Evolutionary conservation across 1,284 basidiomycete genomes (phyloP).

Genomic region (Tilletia indica): DNA sequence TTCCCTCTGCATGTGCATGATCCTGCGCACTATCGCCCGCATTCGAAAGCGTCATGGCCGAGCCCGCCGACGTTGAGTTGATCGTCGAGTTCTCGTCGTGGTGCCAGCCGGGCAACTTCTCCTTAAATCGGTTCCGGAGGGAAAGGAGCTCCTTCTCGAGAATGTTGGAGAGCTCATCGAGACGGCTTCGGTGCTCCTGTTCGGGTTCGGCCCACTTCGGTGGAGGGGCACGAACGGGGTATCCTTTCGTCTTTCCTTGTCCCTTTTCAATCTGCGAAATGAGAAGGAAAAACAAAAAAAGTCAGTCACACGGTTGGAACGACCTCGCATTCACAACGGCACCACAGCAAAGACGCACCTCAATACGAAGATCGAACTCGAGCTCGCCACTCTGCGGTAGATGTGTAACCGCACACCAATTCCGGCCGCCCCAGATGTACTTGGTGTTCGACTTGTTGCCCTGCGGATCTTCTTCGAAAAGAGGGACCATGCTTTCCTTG

Average conservation of each 20-base stretch:
- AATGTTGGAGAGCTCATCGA: conserved; percentile 19
- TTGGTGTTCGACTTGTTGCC: conserved; percentile 68
- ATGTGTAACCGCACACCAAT: conserved; percentile 79
- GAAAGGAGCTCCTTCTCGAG: conserved; percentile 11
- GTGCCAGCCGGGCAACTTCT: conserved; percentile 11
- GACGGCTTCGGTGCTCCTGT: conserved; percentile 24
- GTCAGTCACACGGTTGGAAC: not conserved
- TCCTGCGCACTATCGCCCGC: not conserved
- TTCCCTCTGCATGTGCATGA: not conserved
- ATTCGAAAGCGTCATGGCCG: conserved; percentile 12
- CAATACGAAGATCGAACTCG: conserved; percentile 82
- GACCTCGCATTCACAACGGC: not conserved
- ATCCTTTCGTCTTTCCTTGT: conserved; percentile 44
- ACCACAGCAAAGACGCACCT: conserved; percentile 54
- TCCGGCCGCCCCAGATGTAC: conserved; percentile 78
- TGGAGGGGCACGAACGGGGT: conserved; percentile 42
- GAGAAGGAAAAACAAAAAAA: not conserved
- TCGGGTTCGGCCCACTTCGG: conserved; percentile 30
- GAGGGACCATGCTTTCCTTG: conserved; percentile 74
- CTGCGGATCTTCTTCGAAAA: conserved; percentile 76
- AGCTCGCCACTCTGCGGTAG: conserved; percentile 67
- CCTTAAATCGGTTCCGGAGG: conserved; percentile 10
- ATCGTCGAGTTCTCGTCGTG: conserved; percentile 11
- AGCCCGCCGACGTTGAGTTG: not conserved
- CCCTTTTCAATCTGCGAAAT: conserved; percentile 32